These are phyloP conservation scores for Penicillium simplicissimum DNA, from an alignment of 495 filamentous ascomycete species.

Conservation along the genomic window DNA sequence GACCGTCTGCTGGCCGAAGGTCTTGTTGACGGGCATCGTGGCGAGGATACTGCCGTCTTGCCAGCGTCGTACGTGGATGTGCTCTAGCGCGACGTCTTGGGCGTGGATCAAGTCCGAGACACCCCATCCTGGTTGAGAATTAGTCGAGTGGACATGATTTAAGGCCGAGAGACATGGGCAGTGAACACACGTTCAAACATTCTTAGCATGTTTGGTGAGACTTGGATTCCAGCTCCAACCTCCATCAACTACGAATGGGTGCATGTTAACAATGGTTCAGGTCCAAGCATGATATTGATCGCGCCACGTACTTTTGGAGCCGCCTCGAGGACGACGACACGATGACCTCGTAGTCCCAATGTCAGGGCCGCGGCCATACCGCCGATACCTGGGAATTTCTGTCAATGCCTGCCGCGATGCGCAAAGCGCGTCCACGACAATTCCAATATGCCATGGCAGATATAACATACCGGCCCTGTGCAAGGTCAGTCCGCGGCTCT, in stretches of 20 bases:
- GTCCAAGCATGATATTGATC: background rate
- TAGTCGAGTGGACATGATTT: background rate
- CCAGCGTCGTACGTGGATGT: conserved; percentile 48
- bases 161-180: no score
- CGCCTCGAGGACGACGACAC: conserved; percentile 41
- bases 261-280: background rate
- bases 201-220: conserved; percentile 74
- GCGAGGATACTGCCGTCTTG: conserved; percentile 40
- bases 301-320: conserved; percentile 33
- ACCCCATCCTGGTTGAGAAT: conserved; percentile 38
- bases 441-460: background rate
- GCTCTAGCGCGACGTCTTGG: conserved; percentile 41
- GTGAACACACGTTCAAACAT: conserved; percentile 58
- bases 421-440: no score
- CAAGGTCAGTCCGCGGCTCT: conserved; percentile 14
- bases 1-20: conserved; percentile 43
- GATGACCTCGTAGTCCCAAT: conserved; percentile 53
- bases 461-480: conserved; percentile 38
- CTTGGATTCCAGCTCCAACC: conserved; percentile 78
- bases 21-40: conserved; percentile 44
- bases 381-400: conserved; percentile 53
- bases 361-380: conserved; percentile 66
- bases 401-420: background rate
- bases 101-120: conserved; percentile 42
- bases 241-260: conserved; percentile 43